Evolutionary conservation across 352 stramenopile species (phyloP), one percentile per base, ranked within the genome.

Genomic region (Globisporangium canariense): DNA sequence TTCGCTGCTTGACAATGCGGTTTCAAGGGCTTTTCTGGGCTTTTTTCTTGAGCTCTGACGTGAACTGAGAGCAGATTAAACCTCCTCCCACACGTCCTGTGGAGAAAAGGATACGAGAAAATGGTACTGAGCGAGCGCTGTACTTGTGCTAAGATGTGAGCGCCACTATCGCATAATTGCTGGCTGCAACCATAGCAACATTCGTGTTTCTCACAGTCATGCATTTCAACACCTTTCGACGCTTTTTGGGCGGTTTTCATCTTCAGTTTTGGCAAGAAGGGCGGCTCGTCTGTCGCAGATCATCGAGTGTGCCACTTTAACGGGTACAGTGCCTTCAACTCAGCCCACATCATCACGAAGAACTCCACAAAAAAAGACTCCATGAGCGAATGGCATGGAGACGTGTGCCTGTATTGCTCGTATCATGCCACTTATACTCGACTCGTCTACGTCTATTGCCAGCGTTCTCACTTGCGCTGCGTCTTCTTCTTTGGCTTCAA

Each of bases 401-500:
- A 41, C 40, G 40, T 13, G 13, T 46, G 40, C 40, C 40, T 46
- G 13, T 18, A 46, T 46, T 46, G 40, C 40, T 46, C 40, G 43
- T 9, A 8, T 20, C 16, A 22, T 49, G 18, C 4, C 43, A 16
- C 4, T 47, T 47, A 18, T 8, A 16, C 41, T 47, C 38, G 41
- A 47, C 4, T 49, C 43, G 10, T 22, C 43, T 22, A 49, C 43
- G 43, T 49, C 5, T 49, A 49, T 49, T 22, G 43, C 22, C 2
- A 4, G 7, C 41, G 16, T 41, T 20, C n/a, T 62, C 57, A 62
- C 28, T 55, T 62, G 22, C 57, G 41, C 32, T 66, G n/a, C 28
- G 28, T 16, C 34, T 55, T 36, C 62, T 61, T 68, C 47, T 68
- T 65, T 11, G 49, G 9, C 34, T 65, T 65, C 5, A 69, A 43